These are phyloP conservation scores for Musa balbisiana DNA, from an alignment of 202 grass and related monocot species.

Conservation along the genomic window DNA sequence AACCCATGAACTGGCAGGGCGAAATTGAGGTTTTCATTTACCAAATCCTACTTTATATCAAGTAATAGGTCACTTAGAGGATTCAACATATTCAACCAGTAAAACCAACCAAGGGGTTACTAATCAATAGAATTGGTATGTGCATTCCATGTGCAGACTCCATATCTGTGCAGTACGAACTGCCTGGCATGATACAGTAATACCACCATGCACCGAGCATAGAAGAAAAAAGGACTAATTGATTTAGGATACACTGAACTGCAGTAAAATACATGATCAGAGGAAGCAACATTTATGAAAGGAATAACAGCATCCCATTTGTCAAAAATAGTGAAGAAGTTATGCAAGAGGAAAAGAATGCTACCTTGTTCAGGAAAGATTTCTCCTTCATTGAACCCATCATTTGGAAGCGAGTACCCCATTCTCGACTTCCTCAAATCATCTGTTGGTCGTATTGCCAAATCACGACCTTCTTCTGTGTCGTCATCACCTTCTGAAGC, in stretches of 20 bases:
- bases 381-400: conserved; percentile 63
- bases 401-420: conserved; percentile 50
- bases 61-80: too few relatives aligned
- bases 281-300: not conserved
- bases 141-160: too few relatives aligned
- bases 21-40: too few relatives aligned
- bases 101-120: too few relatives aligned
- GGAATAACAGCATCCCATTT: not conserved
- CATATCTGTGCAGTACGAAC: too few relatives aligned
- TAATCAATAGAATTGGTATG: too few relatives aligned
- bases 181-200: too few relatives aligned
- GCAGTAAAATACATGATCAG: not conserved
- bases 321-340: not conserved
- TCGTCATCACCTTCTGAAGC: conserved; percentile 96
- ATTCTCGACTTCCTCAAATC: conserved; percentile 84
- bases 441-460: conserved; percentile 49
- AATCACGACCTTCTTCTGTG: conserved; percentile 65
- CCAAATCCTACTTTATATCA: too few relatives aligned
- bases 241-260: not conserved
- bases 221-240: too few relatives aligned
- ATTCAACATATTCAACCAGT: too few relatives aligned
- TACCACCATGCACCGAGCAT: too few relatives aligned
- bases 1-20: too few relatives aligned
- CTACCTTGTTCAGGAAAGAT: conserved; percentile 83
- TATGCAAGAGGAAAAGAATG: not conserved